Conservation (phyloP, 331 rosid species). For the Cydonia oblonga region DNA sequence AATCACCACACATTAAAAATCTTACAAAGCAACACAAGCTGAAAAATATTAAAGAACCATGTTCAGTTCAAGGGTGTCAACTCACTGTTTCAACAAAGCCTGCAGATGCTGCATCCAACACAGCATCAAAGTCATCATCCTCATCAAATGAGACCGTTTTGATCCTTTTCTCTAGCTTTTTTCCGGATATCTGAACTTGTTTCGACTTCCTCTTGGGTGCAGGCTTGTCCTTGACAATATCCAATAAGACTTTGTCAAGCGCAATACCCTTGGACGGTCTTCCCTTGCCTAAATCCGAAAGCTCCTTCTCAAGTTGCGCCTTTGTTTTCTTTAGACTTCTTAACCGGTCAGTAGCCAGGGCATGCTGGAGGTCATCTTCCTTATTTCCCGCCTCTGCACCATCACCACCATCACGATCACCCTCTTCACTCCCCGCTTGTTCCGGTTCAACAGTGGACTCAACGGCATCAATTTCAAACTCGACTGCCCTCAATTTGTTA, state of each 20-base stretch:
- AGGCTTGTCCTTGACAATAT: slow-evolving; percentile 56
- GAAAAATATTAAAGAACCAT: background rate
- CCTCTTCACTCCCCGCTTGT: slow-evolving; percentile 22
- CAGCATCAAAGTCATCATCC: slow-evolving; percentile 75
- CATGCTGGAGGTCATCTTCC: slow-evolving; percentile 53
- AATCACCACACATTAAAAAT: background rate
- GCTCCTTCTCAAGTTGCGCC: slow-evolving; percentile 56
- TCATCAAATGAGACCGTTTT: slow-evolving; percentile 67
- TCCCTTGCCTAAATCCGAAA: slow-evolving; percentile 31
- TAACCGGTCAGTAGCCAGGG: slow-evolving; percentile 60
- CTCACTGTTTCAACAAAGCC: slow-evolving; percentile 97
- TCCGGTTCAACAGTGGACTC: slow-evolving; percentile 61
- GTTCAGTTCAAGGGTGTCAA: slow-evolving; percentile 30
- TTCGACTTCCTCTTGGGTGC: slow-evolving; percentile 53
- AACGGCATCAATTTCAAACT: slow-evolving; percentile 73
- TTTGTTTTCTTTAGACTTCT: slow-evolving; percentile 56
- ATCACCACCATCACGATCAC: slow-evolving; percentile 18
- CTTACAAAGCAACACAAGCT: background rate
- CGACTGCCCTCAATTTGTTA: slow-evolving; percentile 61
- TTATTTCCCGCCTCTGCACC: slow-evolving; percentile 15
- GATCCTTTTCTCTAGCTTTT: slow-evolving; percentile 31
- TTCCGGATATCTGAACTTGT: slow-evolving; percentile 26
- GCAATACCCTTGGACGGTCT: slow-evolving; percentile 19
- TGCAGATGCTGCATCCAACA: slow-evolving; percentile 81
- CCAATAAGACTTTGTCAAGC: slow-evolving; percentile 20